phyloP scores from a whole-genome alignment of 2,329 filamentous ascomycete species.

The Microcyclosporella mali region DNA sequence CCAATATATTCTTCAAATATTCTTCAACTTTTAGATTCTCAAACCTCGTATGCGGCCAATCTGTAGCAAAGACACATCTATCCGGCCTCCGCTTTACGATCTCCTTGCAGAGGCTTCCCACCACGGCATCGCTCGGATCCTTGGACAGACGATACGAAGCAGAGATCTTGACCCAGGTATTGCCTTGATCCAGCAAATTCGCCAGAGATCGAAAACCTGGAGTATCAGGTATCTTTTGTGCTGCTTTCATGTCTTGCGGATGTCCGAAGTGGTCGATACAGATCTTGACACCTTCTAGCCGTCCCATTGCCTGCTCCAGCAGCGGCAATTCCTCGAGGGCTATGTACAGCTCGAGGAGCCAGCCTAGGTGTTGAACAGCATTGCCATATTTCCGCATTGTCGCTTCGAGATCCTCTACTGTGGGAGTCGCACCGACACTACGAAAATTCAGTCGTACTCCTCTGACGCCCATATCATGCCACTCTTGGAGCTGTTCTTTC shows the following conservation, averaged over 20 bases:
- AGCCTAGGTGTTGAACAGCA: constrained; percentile 45
- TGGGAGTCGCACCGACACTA: constrained; percentile 42
- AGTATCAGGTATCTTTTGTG: constrained; percentile 36
- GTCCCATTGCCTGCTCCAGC: constrained; percentile 46
- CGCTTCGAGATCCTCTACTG: constrained; percentile 36
- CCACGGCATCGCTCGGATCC: constrained; percentile 28
- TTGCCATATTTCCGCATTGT: constrained; percentile 46
- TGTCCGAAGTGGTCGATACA: constrained; percentile 57
- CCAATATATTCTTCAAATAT: constrained; percentile 50
- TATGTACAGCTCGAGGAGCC: constrained; percentile 56
- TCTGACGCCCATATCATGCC: constrained; percentile 54
- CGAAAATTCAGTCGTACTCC: constrained; percentile 56
- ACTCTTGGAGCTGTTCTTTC: constrained; percentile 40
- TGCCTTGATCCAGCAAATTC: constrained; percentile 41
- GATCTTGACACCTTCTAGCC: constrained; percentile 42
- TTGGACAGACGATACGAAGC: constrained; percentile 52
- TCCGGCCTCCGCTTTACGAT: constrained; percentile 42
- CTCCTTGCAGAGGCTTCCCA: constrained; percentile 43
- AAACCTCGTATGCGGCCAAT: constrained; percentile 61
- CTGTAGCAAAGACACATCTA: constrained; percentile 53
- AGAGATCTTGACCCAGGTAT: constrained; percentile 54
- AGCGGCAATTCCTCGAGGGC: constrained; percentile 46
- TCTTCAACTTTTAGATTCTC: constrained; percentile 51
- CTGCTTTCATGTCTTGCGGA: constrained; percentile 12
- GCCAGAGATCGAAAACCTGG: constrained; percentile 47